Evolutionary conservation across 306 rosid species (phyloP).

Genomic region (Leucaena leucocephala): DNA sequence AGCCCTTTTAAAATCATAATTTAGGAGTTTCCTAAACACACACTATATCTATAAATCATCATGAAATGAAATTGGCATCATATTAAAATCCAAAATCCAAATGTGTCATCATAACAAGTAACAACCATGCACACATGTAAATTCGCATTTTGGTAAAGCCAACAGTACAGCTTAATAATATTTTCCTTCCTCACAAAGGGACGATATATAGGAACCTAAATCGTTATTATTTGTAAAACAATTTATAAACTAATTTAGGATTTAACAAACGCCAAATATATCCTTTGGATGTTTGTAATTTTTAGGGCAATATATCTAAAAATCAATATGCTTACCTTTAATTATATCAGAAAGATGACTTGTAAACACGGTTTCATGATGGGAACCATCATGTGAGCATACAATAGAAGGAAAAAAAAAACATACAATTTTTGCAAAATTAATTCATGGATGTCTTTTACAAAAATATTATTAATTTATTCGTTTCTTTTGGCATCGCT

Average conservation of each 20-base stretch:
- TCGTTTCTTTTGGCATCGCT: background rate
- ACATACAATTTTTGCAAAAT: background rate
- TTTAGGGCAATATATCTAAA: background rate
- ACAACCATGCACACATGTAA: background rate
- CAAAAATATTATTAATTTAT: too few relatives aligned
- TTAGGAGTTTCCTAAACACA: too few relatives aligned
- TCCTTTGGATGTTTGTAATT: background rate
- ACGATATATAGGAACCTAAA: background rate
- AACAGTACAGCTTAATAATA: background rate
- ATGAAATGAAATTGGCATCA: background rate
- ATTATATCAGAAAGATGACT: background rate
- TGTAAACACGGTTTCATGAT: background rate
- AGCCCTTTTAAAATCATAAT: too few relatives aligned
- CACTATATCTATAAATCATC: background rate
- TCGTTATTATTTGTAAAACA: background rate
- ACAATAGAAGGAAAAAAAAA: background rate
- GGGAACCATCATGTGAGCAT: background rate
- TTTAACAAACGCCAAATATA: background rate
- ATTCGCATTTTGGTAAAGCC: background rate
- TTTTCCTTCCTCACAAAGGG: background rate
- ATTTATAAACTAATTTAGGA: background rate
- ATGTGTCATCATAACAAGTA: background rate
- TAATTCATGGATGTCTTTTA: too few relatives aligned
- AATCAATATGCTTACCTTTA: background rate
- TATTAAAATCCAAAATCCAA: background rate